Evolutionary conservation across 2,329 filamentous ascomycete species (phyloP).

Genomic region (Berkeleyomyces rouxiae): DNA sequence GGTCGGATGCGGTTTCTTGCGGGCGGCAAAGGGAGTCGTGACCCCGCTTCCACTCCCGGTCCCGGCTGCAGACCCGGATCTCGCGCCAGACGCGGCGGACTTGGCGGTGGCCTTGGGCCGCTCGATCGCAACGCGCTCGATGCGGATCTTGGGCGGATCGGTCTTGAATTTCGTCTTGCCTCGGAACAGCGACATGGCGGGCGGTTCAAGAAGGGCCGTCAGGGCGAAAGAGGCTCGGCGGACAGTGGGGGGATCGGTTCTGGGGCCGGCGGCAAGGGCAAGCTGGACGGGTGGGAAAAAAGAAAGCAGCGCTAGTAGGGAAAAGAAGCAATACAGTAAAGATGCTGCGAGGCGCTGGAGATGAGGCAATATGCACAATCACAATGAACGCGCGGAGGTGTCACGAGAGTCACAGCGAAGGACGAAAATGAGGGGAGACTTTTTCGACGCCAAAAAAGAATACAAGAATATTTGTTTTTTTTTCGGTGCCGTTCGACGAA

Average conservation of each 20-base stretch:
- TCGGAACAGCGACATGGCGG: conserved; percentile 23
- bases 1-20: conserved; percentile 14
- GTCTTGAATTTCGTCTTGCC: conserved; percentile 35
- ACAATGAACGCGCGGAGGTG: not conserved
- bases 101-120: conserved; percentile 24
- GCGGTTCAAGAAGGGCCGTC: not conserved
- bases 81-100: conserved; percentile 19
- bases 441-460: not conserved
- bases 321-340: not conserved
- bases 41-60: not conserved
- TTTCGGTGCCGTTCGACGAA: not conserved
- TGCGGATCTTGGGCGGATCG: conserved; percentile 32
- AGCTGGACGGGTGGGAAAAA: not conserved
- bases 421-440: not conserved
- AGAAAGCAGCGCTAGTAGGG: conserved; percentile 1
- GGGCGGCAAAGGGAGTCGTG: conserved; percentile 11
- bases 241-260: not conserved
- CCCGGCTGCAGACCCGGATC: not conserved
- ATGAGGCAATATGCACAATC: not conserved
- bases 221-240: not conserved
- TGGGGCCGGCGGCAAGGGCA: not conserved
- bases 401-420: not conserved
- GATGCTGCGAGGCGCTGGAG: not conserved
- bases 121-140: conserved; percentile 34
- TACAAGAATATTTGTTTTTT: not conserved